Evolutionary conservation across 257 asterid species (phyloP), one percentile per base, ranked within the genome.

Genomic region (Solanum corneliomulleri): DNA sequence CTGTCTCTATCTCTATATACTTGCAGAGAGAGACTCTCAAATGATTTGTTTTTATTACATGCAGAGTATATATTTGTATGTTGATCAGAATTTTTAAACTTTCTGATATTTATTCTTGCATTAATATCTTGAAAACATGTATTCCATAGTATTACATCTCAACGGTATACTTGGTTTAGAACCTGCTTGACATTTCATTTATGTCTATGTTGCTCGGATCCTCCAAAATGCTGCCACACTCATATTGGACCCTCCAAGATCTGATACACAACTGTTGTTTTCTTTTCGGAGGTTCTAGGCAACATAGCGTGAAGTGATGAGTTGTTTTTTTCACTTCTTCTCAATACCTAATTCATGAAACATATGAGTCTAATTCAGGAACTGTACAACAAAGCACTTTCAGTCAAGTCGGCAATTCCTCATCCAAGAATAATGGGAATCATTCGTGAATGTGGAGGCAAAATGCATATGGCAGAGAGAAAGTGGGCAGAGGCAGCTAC

Each of bases 391-490:
- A 97, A 93, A 88, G 99, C 99, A 85, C 89, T 97, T 42, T 92
- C 99, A 35, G 94, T 97, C 78, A 97, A 97, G 89, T 95, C 99
- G 39, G 99, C 99, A 71, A 97, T 97, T 49, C 98, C 99, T 89
- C 99, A 95, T 92, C 99, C 99, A 75, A 95, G 99, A 91, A 95
- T 97, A 70, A 95, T 95, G 98, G 99, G 98, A 52, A 95, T 97
- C 80, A 94, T 97, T 90, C 98, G 98, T 85, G 99, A 97, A 92
- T 95, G 98, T 89, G 99, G 99, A 90, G 99, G 99, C 33, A 97
- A 97, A 92, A 97, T 95, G 99, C 98, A 97, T 85, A 97, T 97
- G 99, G 96, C 99, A 52, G 99, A 97, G 95, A 90, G 98, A 66
- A 97, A 93, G 81, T 97, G 98, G 99, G 93, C 94, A 33, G 98